Evolutionary conservation across 139 green algal species (phyloP).

Genomic region (Chlamydomonas eustigma): DNA sequence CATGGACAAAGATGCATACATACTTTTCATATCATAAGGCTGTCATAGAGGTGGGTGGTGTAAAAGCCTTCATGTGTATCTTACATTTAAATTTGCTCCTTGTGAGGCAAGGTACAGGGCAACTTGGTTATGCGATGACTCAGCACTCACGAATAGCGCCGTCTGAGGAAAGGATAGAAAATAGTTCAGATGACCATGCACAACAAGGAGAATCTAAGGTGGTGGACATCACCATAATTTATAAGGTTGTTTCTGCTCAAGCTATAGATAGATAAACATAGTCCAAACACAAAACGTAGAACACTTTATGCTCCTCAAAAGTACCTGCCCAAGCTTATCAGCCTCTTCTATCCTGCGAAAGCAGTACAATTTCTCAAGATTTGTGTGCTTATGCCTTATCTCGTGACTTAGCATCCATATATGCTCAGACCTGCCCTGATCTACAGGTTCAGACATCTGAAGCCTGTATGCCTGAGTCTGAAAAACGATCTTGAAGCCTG

Average conservation of each 20-base stretch:
- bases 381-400: too few species aligned
- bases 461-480: too few species aligned
- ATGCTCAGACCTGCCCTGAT: too few species aligned
- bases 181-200: slow-evolving; percentile 4
- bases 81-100: neutral
- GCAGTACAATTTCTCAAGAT: too few species aligned
- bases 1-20: neutral
- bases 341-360: neutral
- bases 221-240: neutral
- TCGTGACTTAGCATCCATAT: too few species aligned
- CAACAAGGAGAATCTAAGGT: neutral
- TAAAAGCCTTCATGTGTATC: neutral
- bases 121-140: neutral
- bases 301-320: neutral
- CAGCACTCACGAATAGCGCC: neutral
- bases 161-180: slow-evolving; percentile 22
- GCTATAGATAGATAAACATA: neutral
- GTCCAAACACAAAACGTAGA: neutral
- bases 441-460: too few species aligned
- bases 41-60: neutral
- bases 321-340: neutral
- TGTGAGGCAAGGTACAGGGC: neutral
- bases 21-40: neutral
- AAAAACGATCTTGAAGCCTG: too few species aligned
- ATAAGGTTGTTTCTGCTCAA: neutral